A percentile compares a stretch with the other conserved stretches of the same genome.
Conservation (phyloP, 75 land plant species). For the Ceratopteris richardii region DNA sequence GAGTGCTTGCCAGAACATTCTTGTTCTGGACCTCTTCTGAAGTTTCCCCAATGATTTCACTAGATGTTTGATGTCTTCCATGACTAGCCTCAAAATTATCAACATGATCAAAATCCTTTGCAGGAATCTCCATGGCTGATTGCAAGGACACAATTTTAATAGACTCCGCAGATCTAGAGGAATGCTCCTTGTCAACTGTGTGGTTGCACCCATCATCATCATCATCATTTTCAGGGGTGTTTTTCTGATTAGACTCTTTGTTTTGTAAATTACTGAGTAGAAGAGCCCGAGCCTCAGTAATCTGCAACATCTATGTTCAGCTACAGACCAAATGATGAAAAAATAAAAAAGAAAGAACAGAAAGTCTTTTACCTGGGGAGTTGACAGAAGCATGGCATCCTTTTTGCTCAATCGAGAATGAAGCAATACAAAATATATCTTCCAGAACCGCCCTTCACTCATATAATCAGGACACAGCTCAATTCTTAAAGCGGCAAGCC, state of each 20-base stretch:
- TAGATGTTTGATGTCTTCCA: constrained; percentile 34
- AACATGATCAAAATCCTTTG: constrained; percentile 15
- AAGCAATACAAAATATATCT: constrained; percentile 82
- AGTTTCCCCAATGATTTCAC: neutral
- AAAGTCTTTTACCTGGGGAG: constrained; percentile 52
- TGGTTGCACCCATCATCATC: neutral
- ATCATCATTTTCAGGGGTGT: constrained; percentile 9
- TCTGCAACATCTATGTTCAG: constrained; percentile 26
- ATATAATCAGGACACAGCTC: constrained; percentile 88
- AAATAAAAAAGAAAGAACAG: neutral
- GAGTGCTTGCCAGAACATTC: constrained; percentile 9
- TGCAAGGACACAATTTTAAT: constrained; percentile 12
- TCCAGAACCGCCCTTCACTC: constrained; percentile 90
- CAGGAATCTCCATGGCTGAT: constrained; percentile 1
- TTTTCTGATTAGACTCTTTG: constrained; percentile 22
- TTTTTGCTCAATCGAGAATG: constrained; percentile 82
- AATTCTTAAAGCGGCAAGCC: constrained; percentile 70
- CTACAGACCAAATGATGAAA: neutral
- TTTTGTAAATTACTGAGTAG: constrained; percentile 53
- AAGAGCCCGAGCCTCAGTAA: constrained; percentile 62
- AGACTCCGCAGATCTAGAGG: constrained; percentile 5
- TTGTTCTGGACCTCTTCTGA: constrained; percentile 7
- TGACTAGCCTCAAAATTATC: constrained; percentile 2
- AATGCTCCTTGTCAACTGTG: neutral
- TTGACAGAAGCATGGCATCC: constrained; percentile 66